Conservation (phyloP, 257 asterid genomes). For the Solanum pinnatisectum region DNA sequence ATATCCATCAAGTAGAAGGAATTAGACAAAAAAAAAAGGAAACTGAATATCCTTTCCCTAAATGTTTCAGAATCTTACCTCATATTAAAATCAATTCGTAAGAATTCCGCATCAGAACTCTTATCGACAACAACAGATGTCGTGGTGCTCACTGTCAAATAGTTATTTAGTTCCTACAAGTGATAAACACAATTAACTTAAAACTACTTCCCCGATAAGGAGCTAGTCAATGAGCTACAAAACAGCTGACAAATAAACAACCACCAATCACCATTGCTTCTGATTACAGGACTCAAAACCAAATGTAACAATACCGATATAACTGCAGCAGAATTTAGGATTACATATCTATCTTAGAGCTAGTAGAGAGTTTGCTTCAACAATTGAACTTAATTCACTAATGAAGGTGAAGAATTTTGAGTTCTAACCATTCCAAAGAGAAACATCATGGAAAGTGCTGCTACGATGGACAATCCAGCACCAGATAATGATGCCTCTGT, state of each 20-base stretch:
- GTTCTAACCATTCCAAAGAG: conserved; percentile 87
- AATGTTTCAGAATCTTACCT: conserved; percentile 34
- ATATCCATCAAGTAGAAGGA: neutral
- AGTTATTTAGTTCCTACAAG: conserved; percentile 69
- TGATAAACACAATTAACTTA: conserved; percentile 7
- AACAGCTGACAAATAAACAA: neutral
- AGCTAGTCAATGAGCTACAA: neutral
- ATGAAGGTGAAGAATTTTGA: neutral
- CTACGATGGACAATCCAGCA: conserved; percentile 86
- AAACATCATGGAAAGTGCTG: conserved; percentile 71
- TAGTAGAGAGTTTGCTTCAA: neutral
- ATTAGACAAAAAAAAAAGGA: neutral
- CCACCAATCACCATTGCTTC: neutral
- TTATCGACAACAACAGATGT: conserved; percentile 77
- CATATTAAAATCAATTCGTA: conserved; percentile 79
- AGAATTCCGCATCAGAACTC: conserved; percentile 82
- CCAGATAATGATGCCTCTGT: conserved; percentile 91
- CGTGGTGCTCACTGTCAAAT: conserved; percentile 58
- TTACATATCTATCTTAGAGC: neutral
- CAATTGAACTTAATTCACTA: neutral
- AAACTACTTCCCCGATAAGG: neutral
- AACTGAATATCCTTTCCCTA: neutral
- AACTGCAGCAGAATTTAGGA: neutral
- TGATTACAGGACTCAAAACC: neutral
- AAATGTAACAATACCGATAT: neutral